Base-by-base conservation (phyloP, 805 yeast genomes). In the Starmerella lactis-condensi region DNA sequence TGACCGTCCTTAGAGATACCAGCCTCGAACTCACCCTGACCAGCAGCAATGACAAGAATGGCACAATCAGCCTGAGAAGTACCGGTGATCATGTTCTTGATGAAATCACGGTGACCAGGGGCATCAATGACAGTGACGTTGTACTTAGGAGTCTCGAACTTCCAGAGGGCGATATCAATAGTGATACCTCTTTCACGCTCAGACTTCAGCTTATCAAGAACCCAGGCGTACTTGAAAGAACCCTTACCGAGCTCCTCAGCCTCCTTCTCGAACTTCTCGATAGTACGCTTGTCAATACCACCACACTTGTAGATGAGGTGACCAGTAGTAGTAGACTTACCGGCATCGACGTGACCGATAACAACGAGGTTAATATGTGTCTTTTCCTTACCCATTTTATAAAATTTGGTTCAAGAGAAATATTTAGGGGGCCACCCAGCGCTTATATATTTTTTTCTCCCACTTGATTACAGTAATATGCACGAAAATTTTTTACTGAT, bases 281-380 rank as follows among this genome's bases (percentile, higher is more conserved):
- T 81, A 62, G 93, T 82, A 73, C 94, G 77, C 79, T 81, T 82
- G 70, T 82, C 94, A 56, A 79, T 79, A 54, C 58, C 94, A 77
- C 95, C 94, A 72, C 94, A 83, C 85, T 82, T 82, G 92, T 62
- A 83, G 61, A 83, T 82, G 68, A 83, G 77, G 75, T 83, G 95
- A 67, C 95, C 95, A 63, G 96, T 83, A 67, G 95, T 85, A 61
- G 96, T 83, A 47, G 95, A 85, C 71, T 78, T 77, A 69, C 85
- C 85, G 57, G 95, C 83, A 69, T 85, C 96, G 95, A 89, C 96
- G 93, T 85, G 96, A 68, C 96, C 98, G 66, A 85, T 85, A 62
- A 89, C 96, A 66, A 89, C 98, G 69, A 85, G 92, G 93, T 85
- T 85, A 72, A 85, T 78, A 78, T 85, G 96, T 67, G 70, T 58